phyloP scores from a whole-genome alignment of 305 asterid species.

The Rubia peregrina region DNA sequence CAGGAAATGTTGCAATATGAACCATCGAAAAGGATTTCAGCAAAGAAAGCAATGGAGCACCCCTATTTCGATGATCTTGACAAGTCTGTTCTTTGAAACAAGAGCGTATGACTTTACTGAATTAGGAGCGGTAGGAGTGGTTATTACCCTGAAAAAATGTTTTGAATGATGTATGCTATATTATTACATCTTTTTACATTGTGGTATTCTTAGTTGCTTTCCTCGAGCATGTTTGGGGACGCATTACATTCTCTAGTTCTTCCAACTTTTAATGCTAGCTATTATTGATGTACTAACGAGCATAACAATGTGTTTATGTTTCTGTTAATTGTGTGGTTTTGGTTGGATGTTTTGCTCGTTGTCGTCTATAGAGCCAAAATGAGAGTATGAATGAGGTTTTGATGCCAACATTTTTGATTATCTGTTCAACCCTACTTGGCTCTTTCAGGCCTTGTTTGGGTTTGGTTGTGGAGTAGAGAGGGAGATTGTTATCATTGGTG shows the following conservation, averaged over 20 bases:
- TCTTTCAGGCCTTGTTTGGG: not conserved
- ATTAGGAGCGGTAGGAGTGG: not conserved
- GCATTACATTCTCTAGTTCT: not conserved
- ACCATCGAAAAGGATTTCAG: constrained; percentile 87
- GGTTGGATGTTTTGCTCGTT: not conserved
- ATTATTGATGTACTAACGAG: not conserved
- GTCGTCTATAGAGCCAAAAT: not conserved
- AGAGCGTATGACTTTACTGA: constrained; percentile 2
- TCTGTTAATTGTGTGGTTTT: not conserved
- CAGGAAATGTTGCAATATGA: constrained; percentile 93
- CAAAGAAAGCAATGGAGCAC: constrained; percentile 97
- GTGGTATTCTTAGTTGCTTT: not conserved
- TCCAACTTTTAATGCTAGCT: not conserved
- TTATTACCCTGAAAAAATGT: not conserved
- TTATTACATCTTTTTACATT: not conserved
- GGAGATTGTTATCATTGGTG: not conserved
- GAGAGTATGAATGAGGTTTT: not conserved
- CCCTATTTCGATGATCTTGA: constrained; percentile 84
- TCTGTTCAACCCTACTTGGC: not conserved
- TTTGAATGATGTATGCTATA: not conserved
- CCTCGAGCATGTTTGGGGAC: constrained; percentile 12
- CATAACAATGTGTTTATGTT: not conserved
- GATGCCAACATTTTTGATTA: not conserved
- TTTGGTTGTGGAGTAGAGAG: not conserved
- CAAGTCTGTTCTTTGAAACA: constrained; percentile 35